These are phyloP conservation scores for Ploettnerulaceae sp. DNA, from an alignment of 2,329 filamentous ascomycete species.

Conservation along the genomic window DNA sequence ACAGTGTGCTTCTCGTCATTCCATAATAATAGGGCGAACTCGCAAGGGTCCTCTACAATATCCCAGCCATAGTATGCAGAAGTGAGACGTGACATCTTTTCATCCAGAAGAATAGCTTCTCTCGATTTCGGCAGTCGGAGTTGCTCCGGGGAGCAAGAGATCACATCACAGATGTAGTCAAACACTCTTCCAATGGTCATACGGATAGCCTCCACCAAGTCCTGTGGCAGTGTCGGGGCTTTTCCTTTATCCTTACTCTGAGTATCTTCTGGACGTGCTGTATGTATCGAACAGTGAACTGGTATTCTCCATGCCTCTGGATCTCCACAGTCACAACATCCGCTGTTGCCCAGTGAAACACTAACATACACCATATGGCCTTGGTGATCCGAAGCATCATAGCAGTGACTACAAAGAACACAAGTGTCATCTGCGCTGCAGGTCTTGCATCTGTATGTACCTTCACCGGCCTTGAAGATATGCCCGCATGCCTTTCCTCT, in stretches of 20 bases:
- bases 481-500: constrained; percentile 93
- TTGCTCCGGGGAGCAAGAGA: constrained; percentile 96
- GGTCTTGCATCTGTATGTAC: constrained; percentile 89
- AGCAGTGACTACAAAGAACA: constrained; percentile 89
- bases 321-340: constrained; percentile 96
- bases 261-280: constrained; percentile 46
- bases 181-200: constrained; percentile 82
- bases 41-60: constrained; percentile 56
- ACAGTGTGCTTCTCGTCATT: constrained; percentile 99
- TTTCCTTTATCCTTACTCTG: constrained; percentile 56
- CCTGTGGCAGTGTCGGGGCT: constrained; percentile 60
- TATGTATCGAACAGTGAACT: constrained; percentile 91
- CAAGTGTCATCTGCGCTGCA: constrained; percentile 94
- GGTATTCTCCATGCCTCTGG: constrained; percentile 88
- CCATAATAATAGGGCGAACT: constrained; percentile 87
- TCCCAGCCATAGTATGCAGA: constrained; percentile 70
- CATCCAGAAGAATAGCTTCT: constrained; percentile 76
- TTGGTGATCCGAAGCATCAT: constrained; percentile 90
- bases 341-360: constrained; percentile 84
- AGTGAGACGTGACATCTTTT: constrained; percentile 70
- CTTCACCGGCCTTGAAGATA: constrained; percentile 93
- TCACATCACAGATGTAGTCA: constrained; percentile 96
- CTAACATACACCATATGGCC: constrained; percentile 88
- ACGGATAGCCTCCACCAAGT: constrained; percentile 71
- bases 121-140: constrained; percentile 79